Evolutionary conservation across 768 basidiomycete genomes (phyloP).

Genomic region (Rickenella mellea): DNA sequence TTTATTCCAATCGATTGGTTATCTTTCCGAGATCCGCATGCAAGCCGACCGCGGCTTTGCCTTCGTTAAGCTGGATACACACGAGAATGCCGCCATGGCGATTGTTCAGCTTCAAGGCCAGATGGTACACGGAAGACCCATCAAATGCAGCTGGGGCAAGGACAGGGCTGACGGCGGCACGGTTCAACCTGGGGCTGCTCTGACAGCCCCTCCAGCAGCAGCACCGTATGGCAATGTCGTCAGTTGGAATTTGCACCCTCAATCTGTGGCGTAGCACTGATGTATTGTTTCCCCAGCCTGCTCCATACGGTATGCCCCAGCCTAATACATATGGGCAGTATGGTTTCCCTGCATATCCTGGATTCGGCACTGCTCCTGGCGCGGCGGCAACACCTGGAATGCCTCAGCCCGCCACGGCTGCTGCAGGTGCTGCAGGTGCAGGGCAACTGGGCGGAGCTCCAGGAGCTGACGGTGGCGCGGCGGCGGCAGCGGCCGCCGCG

Average conservation of each 20-base stretch:
- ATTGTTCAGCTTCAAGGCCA: constrained; percentile 96
- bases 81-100: constrained; percentile 96
- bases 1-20: constrained; percentile 96
- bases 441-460: too few relatives aligned
- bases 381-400: constrained; percentile 47
- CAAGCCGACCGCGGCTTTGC: constrained; percentile 98
- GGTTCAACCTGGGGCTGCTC: constrained; percentile 33
- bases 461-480: constrained; percentile 35
- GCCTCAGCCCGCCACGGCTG: constrained; percentile 27
- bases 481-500: constrained; percentile 33
- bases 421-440: constrained; percentile 47
- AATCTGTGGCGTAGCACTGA: not conserved
- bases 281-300: constrained; percentile 39
- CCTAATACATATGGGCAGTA: constrained; percentile 65
- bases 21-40: constrained; percentile 98
- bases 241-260: constrained; percentile 17
- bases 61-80: constrained; percentile 97
- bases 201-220: constrained; percentile 53
- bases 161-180: constrained; percentile 72
- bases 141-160: constrained; percentile 99
- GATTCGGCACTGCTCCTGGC: constrained; percentile 56
- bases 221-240: constrained; percentile 79
- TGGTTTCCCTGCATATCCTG: constrained; percentile 65
- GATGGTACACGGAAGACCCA: constrained; percentile 93
- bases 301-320: constrained; percentile 81